Percentiles rank a stretch among this genome's conserved stretches.
These are phyloP conservation scores for Gloeostereum incarnatum DNA, from an alignment of 768 basidiomycete genomes.

Conservation along the genomic window DNA sequence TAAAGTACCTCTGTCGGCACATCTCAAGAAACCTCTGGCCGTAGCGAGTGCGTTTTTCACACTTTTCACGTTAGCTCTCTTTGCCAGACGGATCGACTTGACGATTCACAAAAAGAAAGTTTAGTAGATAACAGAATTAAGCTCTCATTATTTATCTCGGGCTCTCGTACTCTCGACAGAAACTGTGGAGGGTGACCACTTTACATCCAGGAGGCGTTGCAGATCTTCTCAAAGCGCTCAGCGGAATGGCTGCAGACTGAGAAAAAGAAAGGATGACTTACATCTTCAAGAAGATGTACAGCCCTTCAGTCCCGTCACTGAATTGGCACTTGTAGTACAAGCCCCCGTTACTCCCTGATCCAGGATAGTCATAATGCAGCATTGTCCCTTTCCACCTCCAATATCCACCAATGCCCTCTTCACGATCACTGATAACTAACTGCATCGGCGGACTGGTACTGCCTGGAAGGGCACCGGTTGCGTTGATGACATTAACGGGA, in stretches of 20 bases:
- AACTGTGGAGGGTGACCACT: conserved; percentile 33
- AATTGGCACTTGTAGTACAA: conserved; percentile 33
- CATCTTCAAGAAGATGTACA: conserved; percentile 41
- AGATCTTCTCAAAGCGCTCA: conserved; percentile 14
- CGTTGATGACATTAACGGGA: conserved; percentile 45
- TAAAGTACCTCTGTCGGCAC: conserved; percentile 69
- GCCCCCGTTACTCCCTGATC: conserved; percentile 28
- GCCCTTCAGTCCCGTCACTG: conserved; percentile 26
- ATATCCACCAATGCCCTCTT: conserved; percentile 28
- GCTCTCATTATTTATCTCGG: not conserved
- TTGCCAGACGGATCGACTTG: conserved; percentile 36
- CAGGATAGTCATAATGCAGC: conserved; percentile 40
- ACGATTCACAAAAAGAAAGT: conserved; percentile 36
- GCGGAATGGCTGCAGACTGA: conserved; percentile 1
- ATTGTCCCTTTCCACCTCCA: conserved; percentile 52
- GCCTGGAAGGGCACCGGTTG: conserved; percentile 18
- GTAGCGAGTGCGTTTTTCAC: conserved; percentile 64
- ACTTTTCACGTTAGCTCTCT: conserved; percentile 45
- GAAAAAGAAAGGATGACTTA: conserved; percentile 19
- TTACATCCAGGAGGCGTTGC: conserved; percentile 30
- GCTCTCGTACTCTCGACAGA: conserved; percentile 12
- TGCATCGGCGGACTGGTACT: conserved; percentile 36
- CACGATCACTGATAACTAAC: conserved; percentile 30
- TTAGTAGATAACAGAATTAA: conserved; percentile 14
- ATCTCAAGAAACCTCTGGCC: conserved; percentile 78